Conservation (phyloP, 192 early-diverging fungal species). For the Gamsiella multidivaricata region DNA sequence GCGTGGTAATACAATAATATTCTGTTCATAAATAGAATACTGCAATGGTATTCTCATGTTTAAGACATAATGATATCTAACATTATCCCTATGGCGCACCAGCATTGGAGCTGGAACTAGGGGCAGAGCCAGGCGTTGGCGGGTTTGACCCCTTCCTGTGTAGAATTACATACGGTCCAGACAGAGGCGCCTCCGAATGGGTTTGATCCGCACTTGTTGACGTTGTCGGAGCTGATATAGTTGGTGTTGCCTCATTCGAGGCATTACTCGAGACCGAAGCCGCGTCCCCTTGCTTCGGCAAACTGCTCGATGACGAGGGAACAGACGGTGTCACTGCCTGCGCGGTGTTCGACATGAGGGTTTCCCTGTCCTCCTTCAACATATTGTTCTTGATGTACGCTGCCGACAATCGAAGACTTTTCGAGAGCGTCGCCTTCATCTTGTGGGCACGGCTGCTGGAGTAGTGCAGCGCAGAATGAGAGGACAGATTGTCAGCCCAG, state of each 20-base stretch:
- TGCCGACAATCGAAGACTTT: slow-evolving; percentile 39
- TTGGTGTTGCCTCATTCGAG: not conserved
- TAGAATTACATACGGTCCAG: slow-evolving; percentile 34
- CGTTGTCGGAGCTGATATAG: not conserved
- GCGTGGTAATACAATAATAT: too few species aligned
- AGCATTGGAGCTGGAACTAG: not conserved
- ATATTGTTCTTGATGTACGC: slow-evolving; percentile 54
- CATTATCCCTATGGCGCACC: not conserved
- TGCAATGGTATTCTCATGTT: too few species aligned
- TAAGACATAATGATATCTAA: too few species aligned
- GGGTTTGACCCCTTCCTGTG: slow-evolving; percentile 20
- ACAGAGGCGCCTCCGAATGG: slow-evolving; percentile 2
- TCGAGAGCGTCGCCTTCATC: slow-evolving; percentile 46
- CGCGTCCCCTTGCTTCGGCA: not conserved
- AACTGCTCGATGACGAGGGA: not conserved
- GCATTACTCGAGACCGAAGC: not conserved
- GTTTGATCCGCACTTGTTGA: not conserved
- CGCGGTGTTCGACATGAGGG: not conserved
- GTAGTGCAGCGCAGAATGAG: not conserved
- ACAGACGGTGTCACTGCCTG: not conserved
- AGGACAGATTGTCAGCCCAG: not conserved
- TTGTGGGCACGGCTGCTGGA: slow-evolving; percentile 41
- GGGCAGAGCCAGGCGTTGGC: not conserved
- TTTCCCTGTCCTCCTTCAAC: slow-evolving; percentile 48
- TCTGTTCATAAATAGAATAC: too few species aligned